Evolutionary conservation across 345 rosid species (phyloP).

Genomic region (Hibiscus mutabilis): DNA sequence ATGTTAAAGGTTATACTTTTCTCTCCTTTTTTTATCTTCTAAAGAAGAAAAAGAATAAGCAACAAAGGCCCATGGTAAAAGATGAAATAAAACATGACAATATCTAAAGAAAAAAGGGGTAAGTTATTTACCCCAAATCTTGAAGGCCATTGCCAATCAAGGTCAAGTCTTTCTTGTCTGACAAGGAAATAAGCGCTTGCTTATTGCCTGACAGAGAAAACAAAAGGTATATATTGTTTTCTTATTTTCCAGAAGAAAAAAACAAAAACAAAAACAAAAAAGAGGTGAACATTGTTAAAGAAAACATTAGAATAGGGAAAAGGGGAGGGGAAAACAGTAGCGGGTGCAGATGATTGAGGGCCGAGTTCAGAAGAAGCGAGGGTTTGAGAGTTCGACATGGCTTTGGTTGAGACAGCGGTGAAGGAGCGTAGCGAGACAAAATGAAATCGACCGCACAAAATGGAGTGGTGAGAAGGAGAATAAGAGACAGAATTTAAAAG

Average conservation of each 20-base stretch:
- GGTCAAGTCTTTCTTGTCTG: constrained; percentile 66
- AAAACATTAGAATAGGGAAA: not conserved
- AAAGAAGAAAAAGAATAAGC: not conserved
- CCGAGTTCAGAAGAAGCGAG: constrained; percentile 20
- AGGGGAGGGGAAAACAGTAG: constrained; percentile 13
- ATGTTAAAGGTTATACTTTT: not conserved
- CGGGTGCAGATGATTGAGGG: constrained; percentile 29
- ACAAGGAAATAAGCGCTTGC: constrained; percentile 81
- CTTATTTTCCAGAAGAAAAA: not conserved
- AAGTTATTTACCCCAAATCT: constrained; percentile 50
- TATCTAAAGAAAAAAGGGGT: not conserved
- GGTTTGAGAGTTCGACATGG: constrained; percentile 49
- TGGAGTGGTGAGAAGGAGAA: constrained; percentile 16
- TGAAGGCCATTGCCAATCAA: constrained; percentile 66
- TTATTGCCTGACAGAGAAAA: constrained; percentile 41
- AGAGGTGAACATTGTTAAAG: not conserved
- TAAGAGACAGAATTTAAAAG: too few species aligned
- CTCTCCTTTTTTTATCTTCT: not conserved
- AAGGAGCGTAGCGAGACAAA: constrained; percentile 25
- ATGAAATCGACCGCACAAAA: constrained; percentile 21
- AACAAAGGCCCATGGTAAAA: not conserved
- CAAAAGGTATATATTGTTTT: not conserved
- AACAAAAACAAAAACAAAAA: not conserved
- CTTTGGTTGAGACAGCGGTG: constrained; percentile 27
- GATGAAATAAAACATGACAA: too few species aligned